phyloP scores from a whole-genome alignment of 169 alveolate genomes.

The Babesia microti region DNA sequence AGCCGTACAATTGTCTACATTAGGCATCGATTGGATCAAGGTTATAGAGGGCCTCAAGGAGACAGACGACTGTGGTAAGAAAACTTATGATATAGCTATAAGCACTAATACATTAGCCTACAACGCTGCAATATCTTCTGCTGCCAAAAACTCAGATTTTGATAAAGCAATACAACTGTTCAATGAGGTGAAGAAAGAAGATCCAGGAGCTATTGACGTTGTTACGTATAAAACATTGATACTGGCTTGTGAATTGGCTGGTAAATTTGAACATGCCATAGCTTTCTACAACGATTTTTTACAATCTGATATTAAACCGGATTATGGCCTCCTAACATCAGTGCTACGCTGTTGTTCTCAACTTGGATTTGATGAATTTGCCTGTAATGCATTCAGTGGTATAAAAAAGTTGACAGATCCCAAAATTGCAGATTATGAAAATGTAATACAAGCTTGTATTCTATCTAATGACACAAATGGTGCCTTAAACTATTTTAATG shows the following conservation, averaged over 20 bases:
- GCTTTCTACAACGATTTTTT: conserved; percentile 25
- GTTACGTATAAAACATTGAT: conserved; percentile 34
- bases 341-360: conserved; percentile 13
- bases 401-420: conserved; percentile 17
- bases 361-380: conserved; percentile 14
- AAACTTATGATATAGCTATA: conserved; percentile 14
- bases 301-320: conserved; percentile 5
- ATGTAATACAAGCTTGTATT: conserved; percentile 23
- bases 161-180: conserved; percentile 10
- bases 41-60: conserved; percentile 23
- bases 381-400: conserved; percentile 9
- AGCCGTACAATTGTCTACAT: conserved; percentile 15
- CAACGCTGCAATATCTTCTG: conserved; percentile 42
- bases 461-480: conserved; percentile 20
- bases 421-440: conserved; percentile 14
- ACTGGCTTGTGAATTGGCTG: conserved; percentile 26
- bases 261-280: conserved; percentile 25
- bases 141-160: conserved; percentile 32
- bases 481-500: too few species aligned
- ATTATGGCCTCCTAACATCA: conserved; percentile 34
- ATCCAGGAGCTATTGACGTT: conserved; percentile 15
- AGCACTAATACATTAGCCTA: conserved; percentile 38
- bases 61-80: conserved; percentile 41
- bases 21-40: conserved; percentile 42
- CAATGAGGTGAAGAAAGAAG: conserved; percentile 25